Conservation (phyloP, 495 filamentous ascomycete genomes). For the Platismatia glauca region DNA sequence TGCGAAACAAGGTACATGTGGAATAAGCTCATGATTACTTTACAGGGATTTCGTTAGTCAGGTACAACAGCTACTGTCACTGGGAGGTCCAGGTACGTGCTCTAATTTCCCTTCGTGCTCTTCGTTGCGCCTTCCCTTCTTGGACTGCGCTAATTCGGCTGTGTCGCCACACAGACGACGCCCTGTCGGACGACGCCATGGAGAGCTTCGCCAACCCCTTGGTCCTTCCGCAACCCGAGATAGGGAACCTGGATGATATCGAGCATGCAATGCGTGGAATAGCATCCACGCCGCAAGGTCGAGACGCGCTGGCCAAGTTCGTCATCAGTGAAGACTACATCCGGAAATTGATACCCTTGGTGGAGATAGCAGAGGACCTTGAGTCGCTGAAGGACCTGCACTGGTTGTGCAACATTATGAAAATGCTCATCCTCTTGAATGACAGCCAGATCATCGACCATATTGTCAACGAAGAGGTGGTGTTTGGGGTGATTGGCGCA, state of each 20-base stretch:
- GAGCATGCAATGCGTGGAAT: slow-evolving; percentile 71
- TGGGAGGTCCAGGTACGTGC: slow-evolving; percentile 35
- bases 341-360: slow-evolving; percentile 71
- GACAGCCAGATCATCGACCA: slow-evolving; percentile 90
- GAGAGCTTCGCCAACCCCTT: slow-evolving; percentile 57
- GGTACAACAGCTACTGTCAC: slow-evolving; percentile 57
- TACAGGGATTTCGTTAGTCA: slow-evolving; percentile 71
- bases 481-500: slow-evolving; percentile 90
- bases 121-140: slow-evolving; percentile 8
- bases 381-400: slow-evolving; percentile 82
- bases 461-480: slow-evolving; percentile 79
- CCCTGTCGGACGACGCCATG: slow-evolving; percentile 77
- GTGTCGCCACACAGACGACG: slow-evolving; percentile 51
- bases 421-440: slow-evolving; percentile 86
- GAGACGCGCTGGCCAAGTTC: slow-evolving; percentile 83
- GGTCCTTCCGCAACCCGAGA: slow-evolving; percentile 64
- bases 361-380: slow-evolving; percentile 79
- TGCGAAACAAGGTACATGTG: slow-evolving; percentile 1
- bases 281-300: slow-evolving; percentile 61
- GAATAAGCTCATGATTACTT: slow-evolving; percentile 29
- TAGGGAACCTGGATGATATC: slow-evolving; percentile 73
- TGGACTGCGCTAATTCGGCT: slow-evolving; percentile 26
- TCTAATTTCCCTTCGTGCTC: slow-evolving; percentile 26
- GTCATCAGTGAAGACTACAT: slow-evolving; percentile 82
- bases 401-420: slow-evolving; percentile 95